These are phyloP conservation scores for Fusarium nurragi DNA, from an alignment of 2,329 filamentous ascomycete genomes.

Conservation along the genomic window DNA sequence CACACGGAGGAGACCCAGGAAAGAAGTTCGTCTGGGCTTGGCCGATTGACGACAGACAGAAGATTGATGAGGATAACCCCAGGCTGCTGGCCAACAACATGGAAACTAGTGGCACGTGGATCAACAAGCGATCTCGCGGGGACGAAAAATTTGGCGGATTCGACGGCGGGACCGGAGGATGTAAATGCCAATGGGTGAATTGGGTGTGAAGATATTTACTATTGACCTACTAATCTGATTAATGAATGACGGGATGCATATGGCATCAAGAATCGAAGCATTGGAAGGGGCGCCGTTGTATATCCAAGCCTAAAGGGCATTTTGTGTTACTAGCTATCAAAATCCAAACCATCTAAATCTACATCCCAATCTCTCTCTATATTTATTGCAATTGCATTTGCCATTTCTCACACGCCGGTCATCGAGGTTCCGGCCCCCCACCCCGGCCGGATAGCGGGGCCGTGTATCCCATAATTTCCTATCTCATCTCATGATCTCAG, in stretches of 20 bases:
- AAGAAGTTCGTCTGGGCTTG: conserved; percentile 66
- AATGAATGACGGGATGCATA: conserved; percentile 23
- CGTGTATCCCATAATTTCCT: not conserved
- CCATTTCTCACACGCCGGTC: not conserved
- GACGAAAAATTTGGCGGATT: conserved; percentile 65
- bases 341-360: not conserved
- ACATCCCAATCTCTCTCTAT: not conserved
- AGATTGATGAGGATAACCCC: conserved; percentile 55
- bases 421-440: not conserved
- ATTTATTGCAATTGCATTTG: not conserved
- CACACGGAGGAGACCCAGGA: conserved; percentile 65
- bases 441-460: conserved; percentile 8
- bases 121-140: conserved; percentile 60
- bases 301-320: not conserved
- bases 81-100: conserved; percentile 61
- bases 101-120: conserved; percentile 58
- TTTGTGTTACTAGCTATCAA: not conserved
- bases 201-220: conserved; percentile 46
- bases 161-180: conserved; percentile 71
- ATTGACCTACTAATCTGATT: conserved; percentile 16
- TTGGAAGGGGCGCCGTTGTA: conserved; percentile 23
- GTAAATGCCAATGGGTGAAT: conserved; percentile 70
- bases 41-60: conserved; percentile 58
- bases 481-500: not conserved
- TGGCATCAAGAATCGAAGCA: conserved; percentile 30